Percentiles rank a stretch among this genome's conserved stretches.
Evolutionary conservation across 805 yeast species (phyloP).

Genomic region (Candida wancherniae): DNA sequence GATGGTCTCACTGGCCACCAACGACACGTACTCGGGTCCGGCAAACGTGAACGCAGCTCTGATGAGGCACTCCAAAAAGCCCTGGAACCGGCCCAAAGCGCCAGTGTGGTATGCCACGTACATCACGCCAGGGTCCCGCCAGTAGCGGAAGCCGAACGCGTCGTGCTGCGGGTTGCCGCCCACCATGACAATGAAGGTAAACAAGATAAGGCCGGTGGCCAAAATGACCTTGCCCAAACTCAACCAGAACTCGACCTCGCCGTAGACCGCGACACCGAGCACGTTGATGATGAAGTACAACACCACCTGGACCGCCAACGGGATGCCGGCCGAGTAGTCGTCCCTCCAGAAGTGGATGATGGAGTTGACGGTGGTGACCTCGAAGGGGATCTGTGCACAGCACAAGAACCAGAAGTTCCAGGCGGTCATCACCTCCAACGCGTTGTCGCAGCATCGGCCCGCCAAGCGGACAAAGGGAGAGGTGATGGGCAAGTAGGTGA

Average conservation of each 20-base stretch:
- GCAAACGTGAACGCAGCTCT: slow-evolving; percentile 77
- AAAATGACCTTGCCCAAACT: slow-evolving; percentile 34
- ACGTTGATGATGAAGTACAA: slow-evolving; percentile 51
- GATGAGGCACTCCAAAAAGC: slow-evolving; percentile 62
- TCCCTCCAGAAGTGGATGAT: slow-evolving; percentile 79
- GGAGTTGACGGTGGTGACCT: slow-evolving; percentile 74
- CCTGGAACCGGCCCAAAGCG: slow-evolving; percentile 60
- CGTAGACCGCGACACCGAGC: slow-evolving; percentile 46
- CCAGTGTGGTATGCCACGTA: slow-evolving; percentile 36
- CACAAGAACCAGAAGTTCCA: slow-evolving; percentile 78
- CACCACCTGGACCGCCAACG: slow-evolving; percentile 60
- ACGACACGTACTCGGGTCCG: slow-evolving; percentile 82
- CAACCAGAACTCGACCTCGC: slow-evolving; percentile 52
- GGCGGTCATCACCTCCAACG: slow-evolving; percentile 70
- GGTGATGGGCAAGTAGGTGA: slow-evolving; percentile 66
- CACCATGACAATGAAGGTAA: slow-evolving; percentile 18
- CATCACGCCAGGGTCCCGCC: slow-evolving; percentile 19
- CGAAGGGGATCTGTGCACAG: slow-evolving; percentile 77
- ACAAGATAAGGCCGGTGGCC: slow-evolving; percentile 17
- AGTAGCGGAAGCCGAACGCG: slow-evolving; percentile 19
- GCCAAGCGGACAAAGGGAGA: slow-evolving; percentile 76
- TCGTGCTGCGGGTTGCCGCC: slow-evolving; percentile 20
- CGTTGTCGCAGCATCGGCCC: slow-evolving; percentile 70
- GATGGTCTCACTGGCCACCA: slow-evolving; percentile 79
- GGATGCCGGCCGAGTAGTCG: slow-evolving; percentile 67